Base-by-base conservation (phyloP, 306 rosid species). In the Hippophae tibetana region DNA sequence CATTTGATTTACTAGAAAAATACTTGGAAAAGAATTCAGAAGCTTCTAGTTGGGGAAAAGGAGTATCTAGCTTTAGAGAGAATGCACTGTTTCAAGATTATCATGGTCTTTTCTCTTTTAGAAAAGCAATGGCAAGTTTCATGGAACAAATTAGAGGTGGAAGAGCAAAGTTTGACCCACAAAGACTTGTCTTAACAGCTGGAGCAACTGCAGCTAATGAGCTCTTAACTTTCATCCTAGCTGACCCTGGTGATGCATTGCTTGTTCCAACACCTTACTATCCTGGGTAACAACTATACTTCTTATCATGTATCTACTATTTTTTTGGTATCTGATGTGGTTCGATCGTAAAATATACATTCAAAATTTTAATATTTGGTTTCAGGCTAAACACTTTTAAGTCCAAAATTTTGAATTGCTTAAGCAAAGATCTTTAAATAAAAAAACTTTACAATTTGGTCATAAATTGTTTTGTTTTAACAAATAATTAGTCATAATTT, bases 181-280 rank as follows among this genome's bases (percentile, higher is more conserved):
- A 69, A 13, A 76, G 96, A 69, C 40, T 92, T 0, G 99, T 92
- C 53, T 76, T 92, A 49, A 88, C 98, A 41, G 98, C 98, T 7
- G 98, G 98, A 43, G 98, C 96, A 8, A 92, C 98, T 13, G 98
- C 98, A 1, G 96, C 95, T 42, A 92, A 87, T 60, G 98, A 92
- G 48, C 95, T 92, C 45, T 65, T 90, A 45, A 90, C 96, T 26
- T 85, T 92, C 83, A 83, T 87, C 52, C 76, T 92, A 0, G 98
- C 98, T 1, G 74, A 92, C 63, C 95, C 96, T 0, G 96, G 98
- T 5, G 98, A 92, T 54, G 89, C 95, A 50, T 66, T 92, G 59
- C 92, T 92, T 6, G 82, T 92, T 56, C 98, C 98, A 13, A 92
- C 90, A 5, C 99, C 99, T 0, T 92, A 85, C 79, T 92, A 92